Conservation (phyloP, 495 filamentous ascomycete species). For the Thermothielavioides terrestris region DNA sequence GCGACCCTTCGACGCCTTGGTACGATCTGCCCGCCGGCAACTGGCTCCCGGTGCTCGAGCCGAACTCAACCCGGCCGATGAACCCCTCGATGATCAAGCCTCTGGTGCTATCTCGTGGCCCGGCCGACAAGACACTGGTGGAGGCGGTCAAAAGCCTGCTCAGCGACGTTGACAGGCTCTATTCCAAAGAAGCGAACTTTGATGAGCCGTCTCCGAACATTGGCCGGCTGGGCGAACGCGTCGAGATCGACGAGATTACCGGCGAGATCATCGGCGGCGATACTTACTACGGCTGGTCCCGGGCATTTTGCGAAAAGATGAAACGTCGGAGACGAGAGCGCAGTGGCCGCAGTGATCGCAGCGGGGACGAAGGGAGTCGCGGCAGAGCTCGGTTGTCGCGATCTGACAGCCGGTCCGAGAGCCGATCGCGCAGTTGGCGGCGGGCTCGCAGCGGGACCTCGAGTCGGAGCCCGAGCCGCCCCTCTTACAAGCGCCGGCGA, state of each 20-base stretch:
- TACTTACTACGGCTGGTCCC: slow-evolving; percentile 83
- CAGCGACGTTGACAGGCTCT: slow-evolving; percentile 58
- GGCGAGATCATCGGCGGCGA: slow-evolving; percentile 55
- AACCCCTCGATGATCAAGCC: slow-evolving; percentile 64
- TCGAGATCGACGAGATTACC: slow-evolving; percentile 51
- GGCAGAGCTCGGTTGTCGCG: slow-evolving; percentile 28
- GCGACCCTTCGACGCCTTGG: slow-evolving; percentile 64
- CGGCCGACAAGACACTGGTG: slow-evolving; percentile 57
- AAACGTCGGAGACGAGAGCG: slow-evolving; percentile 46
- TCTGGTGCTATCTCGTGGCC: slow-evolving; percentile 62
- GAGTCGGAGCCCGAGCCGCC: slow-evolving; percentile 20
- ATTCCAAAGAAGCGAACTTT: slow-evolving; percentile 28
- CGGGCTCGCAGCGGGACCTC: slow-evolving; percentile 16
- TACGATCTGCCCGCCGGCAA: slow-evolving; percentile 84
- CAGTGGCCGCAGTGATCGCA: slow-evolving; percentile 8
- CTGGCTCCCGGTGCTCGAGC: slow-evolving; percentile 66
- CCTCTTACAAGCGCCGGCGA: slow-evolving; percentile 18
- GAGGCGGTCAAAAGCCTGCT: slow-evolving; percentile 61
- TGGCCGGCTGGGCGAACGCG: slow-evolving; percentile 62
- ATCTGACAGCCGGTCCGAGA: slow-evolving; percentile 30
- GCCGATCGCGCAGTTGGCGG: slow-evolving; percentile 17
- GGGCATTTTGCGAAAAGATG: slow-evolving; percentile 73
- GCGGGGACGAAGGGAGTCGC: slow-evolving; percentile 13
- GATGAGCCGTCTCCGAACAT: slow-evolving; percentile 44
- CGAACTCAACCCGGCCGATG: slow-evolving; percentile 65